A percentile compares a stretch with the other conserved stretches of the same genome.
These are phyloP conservation scores for Calendula officinalis DNA, from an alignment of 129 eudicot genomes.

Conservation along the genomic window DNA sequence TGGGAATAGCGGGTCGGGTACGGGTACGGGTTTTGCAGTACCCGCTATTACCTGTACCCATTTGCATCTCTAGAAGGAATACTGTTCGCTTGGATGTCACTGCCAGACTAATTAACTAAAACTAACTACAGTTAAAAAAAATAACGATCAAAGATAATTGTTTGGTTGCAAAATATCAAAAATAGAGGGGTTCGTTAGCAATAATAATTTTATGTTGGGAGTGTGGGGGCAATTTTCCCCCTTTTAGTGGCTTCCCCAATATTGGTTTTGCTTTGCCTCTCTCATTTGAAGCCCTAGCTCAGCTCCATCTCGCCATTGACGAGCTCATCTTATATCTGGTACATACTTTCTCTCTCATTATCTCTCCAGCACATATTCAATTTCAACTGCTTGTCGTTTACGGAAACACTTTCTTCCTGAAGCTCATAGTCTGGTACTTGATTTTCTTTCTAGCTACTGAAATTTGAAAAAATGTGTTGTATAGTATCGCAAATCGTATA, in stretches of 20 bases:
- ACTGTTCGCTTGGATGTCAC: too few relatives aligned
- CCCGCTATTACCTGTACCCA: too few relatives aligned
- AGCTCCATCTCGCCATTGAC: conserved; percentile 5
- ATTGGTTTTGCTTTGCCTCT: not conserved
- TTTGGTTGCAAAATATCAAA: too few relatives aligned
- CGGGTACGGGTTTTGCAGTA: too few relatives aligned
- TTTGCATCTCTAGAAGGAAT: too few relatives aligned
- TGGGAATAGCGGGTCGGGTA: too few relatives aligned
- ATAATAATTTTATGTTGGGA: not conserved
- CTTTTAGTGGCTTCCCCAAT: conserved; percentile 5
- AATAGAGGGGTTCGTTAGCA: too few relatives aligned
- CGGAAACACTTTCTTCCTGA: not conserved
- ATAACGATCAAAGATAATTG: too few relatives aligned
- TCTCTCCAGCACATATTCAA: not conserved
- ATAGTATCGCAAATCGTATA: not conserved
- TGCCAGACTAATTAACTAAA: too few relatives aligned
- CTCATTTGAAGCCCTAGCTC: conserved; percentile 29
- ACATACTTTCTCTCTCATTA: not conserved
- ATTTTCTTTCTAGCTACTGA: not conserved
- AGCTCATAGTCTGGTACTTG: conserved; percentile 19
- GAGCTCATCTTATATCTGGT: conserved; percentile 17
- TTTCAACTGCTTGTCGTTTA: conserved; percentile 6
- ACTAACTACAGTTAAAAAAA: too few relatives aligned
- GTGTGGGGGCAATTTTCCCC: not conserved
- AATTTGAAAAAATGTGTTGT: not conserved